Base-by-base conservation (phyloP, 768 basidiomycete species). In the Amanita fuliginea region DNA sequence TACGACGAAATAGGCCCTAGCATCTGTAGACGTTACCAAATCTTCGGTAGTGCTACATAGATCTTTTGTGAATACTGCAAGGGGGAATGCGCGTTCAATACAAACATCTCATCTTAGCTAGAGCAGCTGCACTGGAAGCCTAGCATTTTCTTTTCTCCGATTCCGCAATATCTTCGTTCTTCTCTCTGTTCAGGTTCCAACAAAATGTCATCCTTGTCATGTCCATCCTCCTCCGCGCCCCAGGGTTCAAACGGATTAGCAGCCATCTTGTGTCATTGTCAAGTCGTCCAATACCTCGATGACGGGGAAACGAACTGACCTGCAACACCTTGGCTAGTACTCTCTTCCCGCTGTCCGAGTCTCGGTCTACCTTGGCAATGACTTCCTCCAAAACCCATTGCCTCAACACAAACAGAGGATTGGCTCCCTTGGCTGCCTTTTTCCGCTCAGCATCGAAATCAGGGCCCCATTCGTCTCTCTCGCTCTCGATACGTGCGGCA, bases 321-420 rank as follows among this genome's bases (percentile, higher is more conserved):
- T 86, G 75, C 64, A 96, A 67, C 14, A 96, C 84, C 64, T 90
- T 89, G 10, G 80, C 80, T 45, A 97, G 67, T 2, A 86, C 67
- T 51, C 74, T 69, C 67, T 80, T 82, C 42, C 85, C 86, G 51
- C 67, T 75, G 18, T 70, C 67, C 8, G 69, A 60, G 57, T 92
- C 86, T 52, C 66, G 64, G 60, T 92, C 86, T 1, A 91, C 76
- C 54, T 76, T 76, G 53, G 67, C 64, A 60, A 98, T 98, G 19
- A 89, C 83, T 59, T 98, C 94, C 62, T 98, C 93, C 30, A 99
- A 71, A 7, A 98, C 68, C 96, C 96, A 98, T 65, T 98, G 96
- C 52, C 96, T 72, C 52, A 98, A 65, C 30, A 95, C 81, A 64
- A 99, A 98, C 32, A 93, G 73, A 14, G 96, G 96, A 61, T 99